phyloP scores from a whole-genome alignment of 1,139 yeast species.

The Blastobotrys malaysiensis region DNA sequence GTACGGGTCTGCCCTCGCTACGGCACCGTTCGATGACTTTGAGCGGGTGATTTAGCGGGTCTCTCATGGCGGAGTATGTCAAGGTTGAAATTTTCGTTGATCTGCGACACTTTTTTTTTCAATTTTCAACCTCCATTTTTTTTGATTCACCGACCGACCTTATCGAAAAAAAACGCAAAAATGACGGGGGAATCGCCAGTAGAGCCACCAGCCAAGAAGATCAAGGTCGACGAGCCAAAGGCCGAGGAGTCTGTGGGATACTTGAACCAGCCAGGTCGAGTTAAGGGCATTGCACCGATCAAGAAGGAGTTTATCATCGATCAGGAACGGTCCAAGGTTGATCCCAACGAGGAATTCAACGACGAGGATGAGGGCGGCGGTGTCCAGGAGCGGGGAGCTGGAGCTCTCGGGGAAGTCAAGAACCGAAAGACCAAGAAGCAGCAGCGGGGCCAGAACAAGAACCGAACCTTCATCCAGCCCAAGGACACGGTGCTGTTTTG shows the following conservation, averaged over 20 bases:
- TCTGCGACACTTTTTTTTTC: conserved; percentile 4
- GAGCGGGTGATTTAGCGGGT: conserved; percentile 46
- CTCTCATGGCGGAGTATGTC: conserved; percentile 6
- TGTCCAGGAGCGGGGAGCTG: conserved; percentile 40
- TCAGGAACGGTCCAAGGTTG: conserved; percentile 8
- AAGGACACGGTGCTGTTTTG: conserved; percentile 67
- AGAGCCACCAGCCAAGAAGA: conserved; percentile 1
- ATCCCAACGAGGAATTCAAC: conserved; percentile 27
- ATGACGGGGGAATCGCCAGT: conserved; percentile 6
- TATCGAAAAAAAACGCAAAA: background rate
- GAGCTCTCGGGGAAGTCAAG: conserved; percentile 39
- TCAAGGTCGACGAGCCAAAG: conserved; percentile 11
- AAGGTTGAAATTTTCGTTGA: conserved; percentile 1
- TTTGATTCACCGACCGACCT: conserved; percentile 1
- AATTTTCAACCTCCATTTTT: background rate
- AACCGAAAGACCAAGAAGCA: conserved; percentile 45
- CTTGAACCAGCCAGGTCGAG: conserved; percentile 12
- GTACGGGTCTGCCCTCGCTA: conserved; percentile 53
- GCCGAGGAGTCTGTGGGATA: conserved; percentile 8
- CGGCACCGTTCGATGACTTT: conserved; percentile 45
- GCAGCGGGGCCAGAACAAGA: conserved; percentile 83
- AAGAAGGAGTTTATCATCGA: conserved; percentile 23
- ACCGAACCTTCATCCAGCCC: conserved; percentile 68
- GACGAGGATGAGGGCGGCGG: conserved; percentile 49
- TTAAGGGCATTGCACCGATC: conserved; percentile 24